phyloP scores from a whole-genome alignment of 177 flowering plant genomes.

The Vitis hybrid region DNA sequence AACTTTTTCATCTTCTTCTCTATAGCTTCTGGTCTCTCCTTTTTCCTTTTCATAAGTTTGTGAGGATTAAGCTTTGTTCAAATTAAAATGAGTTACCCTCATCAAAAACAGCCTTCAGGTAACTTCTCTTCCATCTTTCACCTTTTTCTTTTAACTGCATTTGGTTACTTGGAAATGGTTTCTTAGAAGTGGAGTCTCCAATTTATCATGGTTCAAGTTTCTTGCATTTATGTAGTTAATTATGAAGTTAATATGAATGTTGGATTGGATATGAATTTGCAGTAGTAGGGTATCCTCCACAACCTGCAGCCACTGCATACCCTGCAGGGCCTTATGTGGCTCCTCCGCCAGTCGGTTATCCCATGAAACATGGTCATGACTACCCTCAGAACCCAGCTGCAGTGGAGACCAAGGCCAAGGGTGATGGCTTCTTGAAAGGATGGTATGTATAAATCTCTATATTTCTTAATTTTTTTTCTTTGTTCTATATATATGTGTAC shows the following conservation, averaged over 20 bases:
- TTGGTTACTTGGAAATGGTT: too few relatives aligned
- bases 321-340: constrained; percentile 4
- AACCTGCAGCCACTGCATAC: background rate
- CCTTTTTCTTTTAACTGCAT: too few relatives aligned
- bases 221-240: too few relatives aligned
- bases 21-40: background rate
- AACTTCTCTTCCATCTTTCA: too few relatives aligned
- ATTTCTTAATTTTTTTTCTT: too few relatives aligned
- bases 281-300: background rate
- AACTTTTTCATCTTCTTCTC: background rate
- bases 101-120: background rate
- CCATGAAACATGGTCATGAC: background rate
- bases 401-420: background rate
- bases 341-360: background rate
- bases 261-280: too few relatives aligned
- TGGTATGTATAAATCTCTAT: background rate
- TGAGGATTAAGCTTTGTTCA: too few relatives aligned
- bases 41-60: background rate
- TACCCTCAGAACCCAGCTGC: background rate
- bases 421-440: constrained; percentile 10
- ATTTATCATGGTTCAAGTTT: too few relatives aligned
- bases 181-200: too few relatives aligned
- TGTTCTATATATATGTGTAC: background rate
- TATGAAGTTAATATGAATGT: too few relatives aligned
- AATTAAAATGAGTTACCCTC: background rate